Conservation (phyloP, 306 rosid species). For the Fragaria vesca region DNA sequence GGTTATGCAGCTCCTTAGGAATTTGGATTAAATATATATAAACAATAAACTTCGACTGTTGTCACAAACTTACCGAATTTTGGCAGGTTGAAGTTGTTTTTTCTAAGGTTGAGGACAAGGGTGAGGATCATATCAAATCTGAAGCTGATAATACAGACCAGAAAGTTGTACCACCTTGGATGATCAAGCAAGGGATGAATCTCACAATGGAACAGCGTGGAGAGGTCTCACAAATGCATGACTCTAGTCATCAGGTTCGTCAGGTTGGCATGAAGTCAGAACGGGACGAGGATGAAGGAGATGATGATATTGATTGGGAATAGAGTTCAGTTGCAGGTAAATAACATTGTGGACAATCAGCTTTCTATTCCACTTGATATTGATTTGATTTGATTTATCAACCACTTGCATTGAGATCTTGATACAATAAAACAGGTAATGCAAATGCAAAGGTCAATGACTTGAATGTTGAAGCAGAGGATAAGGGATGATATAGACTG, state of each 20-base stretch:
- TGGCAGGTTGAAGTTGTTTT: conserved; percentile 81
- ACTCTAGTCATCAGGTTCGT: conserved; percentile 21
- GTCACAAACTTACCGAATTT: background rate
- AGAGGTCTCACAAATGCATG: conserved; percentile 25
- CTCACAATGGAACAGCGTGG: conserved; percentile 87
- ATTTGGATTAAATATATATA: background rate
- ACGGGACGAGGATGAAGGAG: conserved; percentile 55
- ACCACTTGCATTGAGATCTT: background rate
- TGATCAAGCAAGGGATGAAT: conserved; percentile 84
- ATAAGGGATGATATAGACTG: conserved; percentile 65
- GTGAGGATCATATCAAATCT: conserved; percentile 51
- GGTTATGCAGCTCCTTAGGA: background rate
- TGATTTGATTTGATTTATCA: background rate
- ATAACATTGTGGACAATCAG: conserved; percentile 5
- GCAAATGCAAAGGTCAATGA: conserved; percentile 54
- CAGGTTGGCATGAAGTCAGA: conserved; percentile 71
- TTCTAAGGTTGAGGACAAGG: conserved; percentile 60
- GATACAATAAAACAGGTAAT: conserved; percentile 32
- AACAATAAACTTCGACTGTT: background rate
- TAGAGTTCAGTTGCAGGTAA: conserved; percentile 66
- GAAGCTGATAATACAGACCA: conserved; percentile 46
- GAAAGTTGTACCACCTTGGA: conserved; percentile 95
- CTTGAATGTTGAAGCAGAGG: conserved; percentile 57
- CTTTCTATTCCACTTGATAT: conserved; percentile 7
- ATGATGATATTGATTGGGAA: conserved; percentile 75